phyloP scores from a whole-genome alignment of 73 alveolate species.

The Halteria grandinella region DNA sequence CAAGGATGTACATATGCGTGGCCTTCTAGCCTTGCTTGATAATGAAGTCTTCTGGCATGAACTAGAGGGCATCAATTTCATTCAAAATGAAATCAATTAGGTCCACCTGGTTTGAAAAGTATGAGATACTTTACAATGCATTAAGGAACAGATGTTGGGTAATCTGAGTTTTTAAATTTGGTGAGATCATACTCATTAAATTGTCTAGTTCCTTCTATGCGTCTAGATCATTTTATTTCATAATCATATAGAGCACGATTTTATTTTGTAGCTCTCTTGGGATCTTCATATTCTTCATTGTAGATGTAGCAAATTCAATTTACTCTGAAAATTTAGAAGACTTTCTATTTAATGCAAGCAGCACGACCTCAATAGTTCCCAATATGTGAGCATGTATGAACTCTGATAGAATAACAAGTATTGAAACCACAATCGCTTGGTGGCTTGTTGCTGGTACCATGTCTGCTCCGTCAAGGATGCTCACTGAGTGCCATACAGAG shows the following conservation, averaged over 20 bases:
- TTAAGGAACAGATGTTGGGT: slow-evolving; percentile 54
- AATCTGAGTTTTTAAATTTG: slow-evolving; percentile 56
- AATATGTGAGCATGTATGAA: slow-evolving; percentile 66
- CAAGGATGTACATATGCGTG: slow-evolving; percentile 50
- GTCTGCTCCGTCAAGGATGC: slow-evolving; percentile 70
- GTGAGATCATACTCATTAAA: slow-evolving; percentile 55
- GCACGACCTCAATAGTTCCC: slow-evolving; percentile 71
- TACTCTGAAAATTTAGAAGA: slow-evolving; percentile 48
- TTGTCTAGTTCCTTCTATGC: slow-evolving; percentile 59
- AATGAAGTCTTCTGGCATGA: slow-evolving; percentile 61
- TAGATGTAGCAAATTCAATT: slow-evolving; percentile 53
- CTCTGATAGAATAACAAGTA: slow-evolving; percentile 60
- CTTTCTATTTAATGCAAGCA: slow-evolving; percentile 61
- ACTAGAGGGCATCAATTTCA: slow-evolving; percentile 48
- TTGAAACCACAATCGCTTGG: slow-evolving; percentile 20
- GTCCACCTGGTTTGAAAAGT: slow-evolving; percentile 7
- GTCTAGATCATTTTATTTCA: slow-evolving; percentile 46
- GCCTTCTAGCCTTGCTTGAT: slow-evolving; percentile 69
- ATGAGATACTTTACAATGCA: slow-evolving; percentile 25
- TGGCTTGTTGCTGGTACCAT: slow-evolving; percentile 27
- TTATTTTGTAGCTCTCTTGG: slow-evolving; percentile 42
- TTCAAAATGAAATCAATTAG: slow-evolving; percentile 50
- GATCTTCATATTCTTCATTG: slow-evolving; percentile 61
- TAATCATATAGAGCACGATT: slow-evolving; percentile 39
- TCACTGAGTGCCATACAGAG: slow-evolving; percentile 58